Conservation (phyloP, 352 stramenopile genomes). For the Pythium sp. region DNA sequence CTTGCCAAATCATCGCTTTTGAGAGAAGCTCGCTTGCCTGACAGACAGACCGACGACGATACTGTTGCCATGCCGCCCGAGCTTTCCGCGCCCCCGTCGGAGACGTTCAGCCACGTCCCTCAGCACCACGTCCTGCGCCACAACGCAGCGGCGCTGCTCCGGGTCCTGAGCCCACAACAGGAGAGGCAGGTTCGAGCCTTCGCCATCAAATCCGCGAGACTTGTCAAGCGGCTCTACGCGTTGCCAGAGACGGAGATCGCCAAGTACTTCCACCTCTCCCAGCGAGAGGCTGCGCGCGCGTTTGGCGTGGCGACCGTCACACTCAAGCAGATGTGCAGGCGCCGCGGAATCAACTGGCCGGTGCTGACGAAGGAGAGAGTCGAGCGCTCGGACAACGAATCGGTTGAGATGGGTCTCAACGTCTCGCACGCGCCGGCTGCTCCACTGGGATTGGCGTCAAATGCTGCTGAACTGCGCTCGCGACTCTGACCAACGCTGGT, state of each 20-base stretch:
- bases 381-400: background rate
- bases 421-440: background rate
- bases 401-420: background rate
- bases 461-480: background rate
- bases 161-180: background rate
- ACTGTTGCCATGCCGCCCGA: background rate
- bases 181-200: background rate
- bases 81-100: background rate
- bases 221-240: background rate
- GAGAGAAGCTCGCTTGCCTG: background rate
- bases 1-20: background rate
- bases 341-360: background rate
- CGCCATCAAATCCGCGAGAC: background rate
- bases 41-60: background rate
- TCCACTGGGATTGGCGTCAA: background rate
- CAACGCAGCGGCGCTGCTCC: background rate
- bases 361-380: background rate
- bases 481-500: background rate
- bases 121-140: background rate
- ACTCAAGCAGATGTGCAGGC: background rate
- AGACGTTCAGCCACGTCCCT: background rate
- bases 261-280: background rate
- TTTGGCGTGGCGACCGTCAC: background rate
- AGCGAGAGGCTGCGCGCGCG: background rate
- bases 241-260: conserved; percentile 1